Conservation (phyloP, 805 yeast species). For the Brettanomyces sp. region DNA sequence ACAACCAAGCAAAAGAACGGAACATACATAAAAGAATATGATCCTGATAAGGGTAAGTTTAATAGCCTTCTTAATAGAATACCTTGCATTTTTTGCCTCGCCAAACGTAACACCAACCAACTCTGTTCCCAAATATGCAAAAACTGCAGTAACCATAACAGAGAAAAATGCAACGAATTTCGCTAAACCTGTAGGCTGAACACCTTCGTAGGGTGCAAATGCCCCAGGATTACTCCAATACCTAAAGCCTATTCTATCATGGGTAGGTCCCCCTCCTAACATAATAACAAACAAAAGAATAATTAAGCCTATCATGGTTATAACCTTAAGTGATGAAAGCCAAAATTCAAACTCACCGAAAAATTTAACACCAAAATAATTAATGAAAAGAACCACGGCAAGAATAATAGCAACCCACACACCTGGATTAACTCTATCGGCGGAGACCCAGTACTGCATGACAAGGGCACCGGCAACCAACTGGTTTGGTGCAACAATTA, state of each 20-base stretch:
- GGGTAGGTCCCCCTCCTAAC: conserved; percentile 71
- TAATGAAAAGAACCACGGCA: conserved; percentile 31
- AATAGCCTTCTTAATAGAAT: conserved; percentile 43
- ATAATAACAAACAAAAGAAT: conserved; percentile 53
- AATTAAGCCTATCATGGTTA: conserved; percentile 60
- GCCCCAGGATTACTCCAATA: conserved; percentile 39
- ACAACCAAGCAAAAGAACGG: conserved; percentile 47
- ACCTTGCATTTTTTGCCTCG: conserved; percentile 40
- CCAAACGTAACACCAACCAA: conserved; percentile 39
- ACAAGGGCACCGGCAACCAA: conserved; percentile 48
- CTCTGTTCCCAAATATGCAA: conserved; percentile 44
- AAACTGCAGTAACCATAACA: conserved; percentile 43
- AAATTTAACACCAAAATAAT: conserved; percentile 38
- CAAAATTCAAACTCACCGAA: conserved; percentile 45
- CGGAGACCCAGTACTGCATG: conserved; percentile 41
- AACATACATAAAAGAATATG: conserved; percentile 40
- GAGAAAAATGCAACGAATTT: conserved; percentile 35
- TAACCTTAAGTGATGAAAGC: conserved; percentile 55
- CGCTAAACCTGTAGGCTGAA: conserved; percentile 20
- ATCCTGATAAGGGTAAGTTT: conserved; percentile 47
- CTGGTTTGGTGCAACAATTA: conserved; percentile 47
- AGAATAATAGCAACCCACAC: conserved; percentile 41
- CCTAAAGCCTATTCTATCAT: conserved; percentile 44
- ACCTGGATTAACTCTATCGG: conserved; percentile 42
- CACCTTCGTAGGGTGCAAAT: conserved; percentile 33